Conservation (phyloP, 148 eudicot species). For the Amaranthus cruentus region DNA sequence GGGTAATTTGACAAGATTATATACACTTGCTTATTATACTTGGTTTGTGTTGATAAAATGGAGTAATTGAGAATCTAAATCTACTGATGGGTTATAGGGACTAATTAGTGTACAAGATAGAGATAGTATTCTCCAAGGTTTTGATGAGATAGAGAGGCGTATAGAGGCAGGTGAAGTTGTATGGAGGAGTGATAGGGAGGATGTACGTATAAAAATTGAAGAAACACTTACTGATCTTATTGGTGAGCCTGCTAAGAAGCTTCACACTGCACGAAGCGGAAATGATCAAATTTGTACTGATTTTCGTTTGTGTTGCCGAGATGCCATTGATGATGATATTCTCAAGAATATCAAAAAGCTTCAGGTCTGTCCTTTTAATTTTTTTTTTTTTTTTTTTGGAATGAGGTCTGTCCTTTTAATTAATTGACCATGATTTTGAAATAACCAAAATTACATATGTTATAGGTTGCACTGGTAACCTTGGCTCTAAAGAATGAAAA, state of each 20-base stretch:
- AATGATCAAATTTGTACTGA: constrained; percentile 97
- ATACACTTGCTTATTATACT: no score
- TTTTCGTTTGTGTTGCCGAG: constrained; percentile 94
- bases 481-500: constrained; percentile 81
- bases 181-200: constrained; percentile 98
- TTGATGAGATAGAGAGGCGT: constrained; percentile 59
- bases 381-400: no score
- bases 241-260: constrained; percentile 99
- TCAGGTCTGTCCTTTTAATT: constrained; percentile 42
- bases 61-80: neutral
- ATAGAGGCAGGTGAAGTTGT: constrained; percentile 79
- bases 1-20: no score
- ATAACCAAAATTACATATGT: constrained; percentile 2
- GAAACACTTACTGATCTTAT: constrained; percentile 93
- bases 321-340: constrained; percentile 73
- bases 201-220: constrained; percentile 99
- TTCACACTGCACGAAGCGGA: constrained; percentile 94
- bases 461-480: constrained; percentile 59
- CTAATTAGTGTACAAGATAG: constrained; percentile 60
- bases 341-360: constrained; percentile 48
- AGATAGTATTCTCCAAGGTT: constrained; percentile 67
- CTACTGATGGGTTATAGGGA: constrained; percentile 41
- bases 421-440: neutral
- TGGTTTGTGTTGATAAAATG: neutral
- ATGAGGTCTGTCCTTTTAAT: constrained; percentile 8